Conservation (phyloP, 169 alveolate genomes). For the Plasmodium gonderi region DNA sequence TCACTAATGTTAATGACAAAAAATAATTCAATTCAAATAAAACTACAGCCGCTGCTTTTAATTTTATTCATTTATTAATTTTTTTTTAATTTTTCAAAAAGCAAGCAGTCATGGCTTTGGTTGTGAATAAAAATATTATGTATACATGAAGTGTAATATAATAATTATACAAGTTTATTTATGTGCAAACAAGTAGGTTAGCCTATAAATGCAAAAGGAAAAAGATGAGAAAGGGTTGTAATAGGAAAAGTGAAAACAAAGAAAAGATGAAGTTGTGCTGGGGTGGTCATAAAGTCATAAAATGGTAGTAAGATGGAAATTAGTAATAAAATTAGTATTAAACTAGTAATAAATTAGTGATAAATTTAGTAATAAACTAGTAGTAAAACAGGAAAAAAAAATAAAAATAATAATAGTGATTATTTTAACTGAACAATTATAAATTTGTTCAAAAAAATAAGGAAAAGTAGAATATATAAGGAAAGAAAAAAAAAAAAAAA, state of each 20-base stretch:
- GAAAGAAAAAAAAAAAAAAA: background rate
- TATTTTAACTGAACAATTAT: background rate
- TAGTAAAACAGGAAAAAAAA: background rate
- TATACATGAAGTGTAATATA: background rate
- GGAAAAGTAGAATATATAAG: background rate
- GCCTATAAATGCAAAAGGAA: background rate
- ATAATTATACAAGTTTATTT: background rate
- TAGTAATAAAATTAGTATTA: background rate
- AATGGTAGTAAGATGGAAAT: conserved; percentile 6
- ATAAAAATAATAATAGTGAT: background rate
- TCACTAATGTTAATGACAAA: background rate
- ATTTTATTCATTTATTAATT: too few species aligned
- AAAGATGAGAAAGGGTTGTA: background rate
- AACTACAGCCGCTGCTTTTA: background rate
- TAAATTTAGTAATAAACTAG: background rate
- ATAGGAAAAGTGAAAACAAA: background rate
- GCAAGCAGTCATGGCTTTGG: background rate
- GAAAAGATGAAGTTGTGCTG: background rate
- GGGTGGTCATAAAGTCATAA: background rate
- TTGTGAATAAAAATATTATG: background rate
- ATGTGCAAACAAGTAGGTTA: background rate
- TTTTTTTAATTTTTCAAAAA: background rate
- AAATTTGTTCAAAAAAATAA: background rate
- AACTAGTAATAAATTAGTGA: background rate
- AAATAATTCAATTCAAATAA: background rate